These are phyloP conservation scores for Gentiana dahurica DNA, from an alignment of 257 asterid species.

Conservation along the genomic window DNA sequence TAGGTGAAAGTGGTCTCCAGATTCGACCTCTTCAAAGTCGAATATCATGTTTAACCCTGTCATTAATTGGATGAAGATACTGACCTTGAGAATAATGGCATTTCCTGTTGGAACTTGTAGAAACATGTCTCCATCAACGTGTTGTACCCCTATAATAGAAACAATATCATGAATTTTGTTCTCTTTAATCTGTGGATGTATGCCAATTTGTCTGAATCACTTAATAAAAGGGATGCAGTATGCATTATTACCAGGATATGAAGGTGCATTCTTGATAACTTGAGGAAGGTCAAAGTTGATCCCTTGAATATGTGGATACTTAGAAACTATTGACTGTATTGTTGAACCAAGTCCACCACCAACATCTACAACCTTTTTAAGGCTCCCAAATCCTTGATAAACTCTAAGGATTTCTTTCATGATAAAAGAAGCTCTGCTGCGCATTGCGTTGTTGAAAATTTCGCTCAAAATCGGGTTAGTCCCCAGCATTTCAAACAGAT, in stretches of 20 bases:
- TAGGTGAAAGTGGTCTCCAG: too few species aligned
- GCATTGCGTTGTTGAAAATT: slow-evolving; percentile 16
- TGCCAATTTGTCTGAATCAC: too few species aligned
- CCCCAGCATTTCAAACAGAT: slow-evolving; percentile 5
- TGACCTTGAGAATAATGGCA: slow-evolving; percentile 2
- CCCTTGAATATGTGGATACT: slow-evolving; percentile 26
- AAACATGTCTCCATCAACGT: slow-evolving; percentile 3
- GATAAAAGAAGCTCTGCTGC: neutral
- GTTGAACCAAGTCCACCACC: slow-evolving; percentile 43
- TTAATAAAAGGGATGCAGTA: neutral
- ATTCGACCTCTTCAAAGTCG: too few species aligned
- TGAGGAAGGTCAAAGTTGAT: slow-evolving; percentile 39
- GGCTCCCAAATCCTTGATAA: slow-evolving; percentile 30
- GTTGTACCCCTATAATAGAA: neutral
- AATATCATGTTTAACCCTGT: too few species aligned
- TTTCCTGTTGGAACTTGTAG: neutral
- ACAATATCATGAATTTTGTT: too few species aligned
- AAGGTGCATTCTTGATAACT: slow-evolving; percentile 22
- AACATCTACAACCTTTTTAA: slow-evolving; percentile 32
- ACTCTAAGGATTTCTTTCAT: slow-evolving; percentile 14
- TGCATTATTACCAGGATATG: slow-evolving; percentile 11
- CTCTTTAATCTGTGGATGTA: too few species aligned
- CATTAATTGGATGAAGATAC: too few species aligned
- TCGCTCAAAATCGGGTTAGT: slow-evolving; percentile 10
- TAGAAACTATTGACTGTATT: slow-evolving; percentile 19